Base-by-base conservation (phyloP, 345 rosid genomes). In the Rhodomyrtus tomentosa region DNA sequence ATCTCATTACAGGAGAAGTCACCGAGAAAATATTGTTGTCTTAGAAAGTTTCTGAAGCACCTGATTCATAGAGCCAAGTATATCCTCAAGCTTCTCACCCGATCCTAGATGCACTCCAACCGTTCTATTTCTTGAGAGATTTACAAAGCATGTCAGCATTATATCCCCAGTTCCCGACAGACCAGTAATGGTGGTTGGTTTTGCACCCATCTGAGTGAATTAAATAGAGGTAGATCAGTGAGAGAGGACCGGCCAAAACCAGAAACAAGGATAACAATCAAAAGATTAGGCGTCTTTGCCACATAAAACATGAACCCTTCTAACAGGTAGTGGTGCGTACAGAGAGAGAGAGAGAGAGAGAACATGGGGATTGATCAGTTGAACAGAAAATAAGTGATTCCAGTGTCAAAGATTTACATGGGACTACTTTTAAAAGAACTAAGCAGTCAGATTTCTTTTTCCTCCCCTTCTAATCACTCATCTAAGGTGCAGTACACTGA, bases 81-180 rank as follows among this genome's bases (percentile, higher is more conserved):
- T 95, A 82, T 91, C 96, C 53, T 94, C 96, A 10, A 96, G 94
- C 83, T 91, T 91, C 94, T 96, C 98, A 88, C 99, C 98, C 50
- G 96, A 93, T 85, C 99, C 99, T 85, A 96, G 93, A 20, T 96
- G 94, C 29, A 96, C 96, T 87, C 99, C 99, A 72, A 96, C 98
- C 18, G 92, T 94, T 89, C 91, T 89, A 87, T 96, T 95, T 90
- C 98, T 95, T 87, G 99, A 96, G 50, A 96, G 99, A 89, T 91
- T 93, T 56, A 96, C 98, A 50, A 96, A 96, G 87, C 99, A 95
- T 55, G 99, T 96, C 50, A 94, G 98, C 98, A 95, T 96, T 50
- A 94, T 96, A 89, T 96, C 99, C 53, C 99, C 99, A 18, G 95
- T 96, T 89, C 99, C 99, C 11, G 99, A 95, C 79, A 95, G 90